A percentile compares a stretch with the other conserved stretches of the same genome.
Evolutionary conservation across 2,329 filamentous ascomycete genomes (phyloP).

Genomic region (Nemania abortiva): DNA sequence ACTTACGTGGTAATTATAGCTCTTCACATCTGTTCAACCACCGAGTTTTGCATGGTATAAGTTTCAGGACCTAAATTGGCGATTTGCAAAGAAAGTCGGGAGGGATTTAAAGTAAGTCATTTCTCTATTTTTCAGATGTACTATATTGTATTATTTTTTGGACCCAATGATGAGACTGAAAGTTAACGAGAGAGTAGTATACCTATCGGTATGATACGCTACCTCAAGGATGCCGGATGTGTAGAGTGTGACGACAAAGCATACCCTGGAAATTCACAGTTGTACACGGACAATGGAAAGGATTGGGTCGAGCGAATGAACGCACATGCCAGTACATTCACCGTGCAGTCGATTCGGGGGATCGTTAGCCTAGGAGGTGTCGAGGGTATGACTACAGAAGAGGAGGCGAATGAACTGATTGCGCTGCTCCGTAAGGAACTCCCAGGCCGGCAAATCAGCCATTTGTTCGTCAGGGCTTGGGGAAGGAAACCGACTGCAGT

Average conservation of each 20-base stretch:
- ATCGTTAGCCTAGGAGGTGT: constrained; percentile 36
- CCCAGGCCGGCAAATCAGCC: constrained; percentile 24
- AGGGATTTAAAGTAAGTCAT: constrained; percentile 36
- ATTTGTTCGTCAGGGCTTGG: constrained; percentile 37
- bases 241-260: constrained; percentile 33
- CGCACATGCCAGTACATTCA: constrained; percentile 18
- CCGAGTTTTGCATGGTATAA: constrained; percentile 32
- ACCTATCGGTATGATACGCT: constrained; percentile 35
- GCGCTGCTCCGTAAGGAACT: constrained; percentile 23
- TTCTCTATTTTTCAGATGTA: neutral
- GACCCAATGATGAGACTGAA: neutral
- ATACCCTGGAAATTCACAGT: constrained; percentile 25
- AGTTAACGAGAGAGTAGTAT: constrained; percentile 26
- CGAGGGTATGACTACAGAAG: constrained; percentile 34
- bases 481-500: constrained; percentile 30
- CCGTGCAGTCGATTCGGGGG: constrained; percentile 32
- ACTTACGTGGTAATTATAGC: constrained; percentile 22
- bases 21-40: constrained; percentile 28
- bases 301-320: constrained; percentile 27
- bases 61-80: constrained; percentile 35
- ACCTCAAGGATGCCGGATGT: constrained; percentile 35
- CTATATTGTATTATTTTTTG: neutral
- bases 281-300: constrained; percentile 22
- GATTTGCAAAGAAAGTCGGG: constrained; percentile 34
- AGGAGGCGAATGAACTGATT: constrained; percentile 35